Evolutionary conservation across 768 basidiomycete species (phyloP).

Genomic region (Boletus vinaceobasis): DNA sequence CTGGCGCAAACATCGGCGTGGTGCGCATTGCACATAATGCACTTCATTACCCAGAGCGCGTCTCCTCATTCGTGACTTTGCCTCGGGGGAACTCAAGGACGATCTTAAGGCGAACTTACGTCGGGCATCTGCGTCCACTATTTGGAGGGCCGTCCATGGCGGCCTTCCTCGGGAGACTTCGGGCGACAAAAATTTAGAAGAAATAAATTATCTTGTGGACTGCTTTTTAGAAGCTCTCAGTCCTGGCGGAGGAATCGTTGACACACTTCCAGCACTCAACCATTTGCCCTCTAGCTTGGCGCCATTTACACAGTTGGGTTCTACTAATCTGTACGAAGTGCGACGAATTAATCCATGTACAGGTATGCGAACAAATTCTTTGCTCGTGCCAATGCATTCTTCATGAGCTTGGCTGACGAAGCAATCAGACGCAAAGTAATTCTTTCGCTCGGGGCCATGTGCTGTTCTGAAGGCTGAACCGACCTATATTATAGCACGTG

Average conservation of each 20-base stretch:
- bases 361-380: conserved; percentile 8
- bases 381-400: conserved; percentile 3
- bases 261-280: conserved; percentile 2
- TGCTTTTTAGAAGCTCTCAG: background rate
- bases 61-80: conserved; percentile 3
- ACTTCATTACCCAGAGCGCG: background rate
- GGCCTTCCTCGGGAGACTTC: conserved; percentile 3
- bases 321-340: background rate
- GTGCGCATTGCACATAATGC: conserved; percentile 5
- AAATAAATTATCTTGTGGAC: conserved; percentile 2
- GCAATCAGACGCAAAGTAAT: conserved; percentile 5
- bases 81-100: background rate
- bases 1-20: conserved; percentile 7
- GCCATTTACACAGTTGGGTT: conserved; percentile 9
- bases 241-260: conserved; percentile 7
- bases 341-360: background rate
- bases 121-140: conserved; percentile 2
- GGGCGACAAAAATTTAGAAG: conserved; percentile 3
- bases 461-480: background rate
- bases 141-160: conserved; percentile 5
- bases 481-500: background rate
- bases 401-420: background rate
- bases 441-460: background rate
- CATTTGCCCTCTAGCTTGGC: conserved; percentile 2
- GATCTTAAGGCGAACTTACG: conserved; percentile 7